phyloP scores from a whole-genome alignment of 176 grass and related monocot species.

The Oryza brachyantha region DNA sequence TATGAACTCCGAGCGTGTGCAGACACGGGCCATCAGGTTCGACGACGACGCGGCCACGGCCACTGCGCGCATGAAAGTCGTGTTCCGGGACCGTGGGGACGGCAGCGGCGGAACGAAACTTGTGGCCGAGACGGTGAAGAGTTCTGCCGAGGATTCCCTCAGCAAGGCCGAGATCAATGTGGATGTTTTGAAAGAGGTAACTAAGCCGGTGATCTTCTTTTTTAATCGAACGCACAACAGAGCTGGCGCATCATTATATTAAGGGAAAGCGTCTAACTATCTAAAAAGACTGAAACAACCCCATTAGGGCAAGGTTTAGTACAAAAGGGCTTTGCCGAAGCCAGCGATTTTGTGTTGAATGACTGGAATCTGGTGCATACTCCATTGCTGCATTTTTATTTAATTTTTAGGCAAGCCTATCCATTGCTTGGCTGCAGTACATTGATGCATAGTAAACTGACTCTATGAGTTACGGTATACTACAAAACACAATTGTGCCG shows the following conservation, averaged over 20 bases:
- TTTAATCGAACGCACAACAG: no score
- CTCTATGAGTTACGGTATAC: not conserved
- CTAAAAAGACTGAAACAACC: no score
- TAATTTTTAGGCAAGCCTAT: constrained; percentile 16
- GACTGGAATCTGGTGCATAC: not conserved
- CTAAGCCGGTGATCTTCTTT: constrained; percentile 17
- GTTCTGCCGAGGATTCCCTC: constrained; percentile 67
- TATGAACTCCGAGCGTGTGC: constrained; percentile 74
- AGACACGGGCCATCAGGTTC: constrained; percentile 65
- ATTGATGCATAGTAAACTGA: not conserved
- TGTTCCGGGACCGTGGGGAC: constrained; percentile 43
- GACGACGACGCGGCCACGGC: constrained; percentile 49
- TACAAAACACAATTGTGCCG: not conserved
- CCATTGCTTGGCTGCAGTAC: not conserved
- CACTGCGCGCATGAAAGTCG: constrained; percentile 65
- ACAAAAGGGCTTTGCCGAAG: no score
- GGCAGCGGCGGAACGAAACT: constrained; percentile 46
- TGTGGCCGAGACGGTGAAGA: constrained; percentile 67
- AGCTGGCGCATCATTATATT: no score
- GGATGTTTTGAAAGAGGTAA: constrained; percentile 84
- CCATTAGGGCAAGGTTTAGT: no score
- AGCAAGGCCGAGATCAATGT: constrained; percentile 58
- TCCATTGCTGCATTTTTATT: constrained; percentile 9
- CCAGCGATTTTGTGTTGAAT: constrained; percentile 17
- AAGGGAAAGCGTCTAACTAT: no score